Conservation (phyloP, 1,139 yeast genomes). For the Suhomyces terraborum region DNA sequence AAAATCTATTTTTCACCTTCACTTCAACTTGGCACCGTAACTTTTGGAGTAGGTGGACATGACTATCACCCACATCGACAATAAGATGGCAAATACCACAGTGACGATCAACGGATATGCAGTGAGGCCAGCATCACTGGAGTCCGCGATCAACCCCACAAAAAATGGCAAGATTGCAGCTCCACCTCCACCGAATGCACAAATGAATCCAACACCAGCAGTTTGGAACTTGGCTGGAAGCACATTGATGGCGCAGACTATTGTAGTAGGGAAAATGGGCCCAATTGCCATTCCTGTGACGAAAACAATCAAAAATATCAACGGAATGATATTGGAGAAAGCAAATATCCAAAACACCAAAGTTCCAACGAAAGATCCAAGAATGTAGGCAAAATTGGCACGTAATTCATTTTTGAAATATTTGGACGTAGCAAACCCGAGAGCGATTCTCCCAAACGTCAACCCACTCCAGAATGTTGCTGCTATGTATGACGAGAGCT, state of each 20-base stretch:
- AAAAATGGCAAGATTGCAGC: slow-evolving; percentile 71
- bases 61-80: slow-evolving; percentile 32
- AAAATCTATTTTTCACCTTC: too few relatives aligned
- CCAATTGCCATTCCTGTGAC: slow-evolving; percentile 71
- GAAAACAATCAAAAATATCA: slow-evolving; percentile 46
- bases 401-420: slow-evolving; percentile 46
- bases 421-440: slow-evolving; percentile 62
- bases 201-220: slow-evolving; percentile 71
- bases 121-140: slow-evolving; percentile 36
- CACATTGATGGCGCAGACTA: slow-evolving; percentile 62
- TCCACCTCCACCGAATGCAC: slow-evolving; percentile 76
- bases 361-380: slow-evolving; percentile 33
- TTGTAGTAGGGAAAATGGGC: slow-evolving; percentile 78
- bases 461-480: slow-evolving; percentile 68
- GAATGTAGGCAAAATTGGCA: slow-evolving; percentile 49
- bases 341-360: slow-evolving; percentile 34
- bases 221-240: slow-evolving; percentile 65
- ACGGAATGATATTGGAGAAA: slow-evolving; percentile 18
- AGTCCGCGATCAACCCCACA: slow-evolving; percentile 53
- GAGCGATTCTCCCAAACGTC: slow-evolving; percentile 58
- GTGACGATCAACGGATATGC: slow-evolving; percentile 38
- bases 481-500: slow-evolving; percentile 58
- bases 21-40: slow-evolving; percentile 5
- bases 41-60: slow-evolving; percentile 8
- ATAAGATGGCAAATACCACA: slow-evolving; percentile 28